Percentiles rank a stretch among this genome's conserved stretches.
Conservation (phyloP, 164 flowering plant species). For the Nymphaea thermarum region DNA sequence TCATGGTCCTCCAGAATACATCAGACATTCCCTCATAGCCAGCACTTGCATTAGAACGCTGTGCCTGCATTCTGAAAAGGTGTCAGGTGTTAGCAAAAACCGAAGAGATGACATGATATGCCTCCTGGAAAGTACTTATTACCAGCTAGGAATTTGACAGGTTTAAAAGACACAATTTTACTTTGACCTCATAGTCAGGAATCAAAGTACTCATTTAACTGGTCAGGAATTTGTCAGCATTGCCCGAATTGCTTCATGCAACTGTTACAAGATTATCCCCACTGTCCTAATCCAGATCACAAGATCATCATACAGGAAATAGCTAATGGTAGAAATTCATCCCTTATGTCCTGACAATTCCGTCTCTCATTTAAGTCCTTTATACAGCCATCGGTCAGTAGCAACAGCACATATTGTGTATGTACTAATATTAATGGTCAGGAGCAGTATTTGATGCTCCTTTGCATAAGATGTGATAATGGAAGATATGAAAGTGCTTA, state of each 20-base stretch:
- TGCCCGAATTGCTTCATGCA: too few species aligned
- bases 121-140: too few species aligned
- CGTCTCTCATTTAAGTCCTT: not conserved
- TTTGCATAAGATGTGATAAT: not conserved
- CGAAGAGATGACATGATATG: not conserved
- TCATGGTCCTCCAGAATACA: slow-evolving; percentile 58
- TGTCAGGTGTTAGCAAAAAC: slow-evolving; percentile 1
- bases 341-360: not conserved
- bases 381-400: not conserved
- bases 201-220: too few species aligned
- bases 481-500: not conserved
- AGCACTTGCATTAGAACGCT: slow-evolving; percentile 19
- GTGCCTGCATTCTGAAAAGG: slow-evolving; percentile 80
- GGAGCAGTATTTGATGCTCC: not conserved
- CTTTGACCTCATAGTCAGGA: too few species aligned
- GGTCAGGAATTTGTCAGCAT: too few species aligned
- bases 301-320: too few species aligned
- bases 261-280: too few species aligned
- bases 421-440: not conserved
- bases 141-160: too few species aligned
- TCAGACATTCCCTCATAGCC: slow-evolving; percentile 73
- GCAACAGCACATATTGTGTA: not conserved
- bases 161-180: too few species aligned
- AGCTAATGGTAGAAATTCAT: too few species aligned
- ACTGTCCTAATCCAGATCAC: too few species aligned